Evolutionary conservation across 305 asterid genomes (phyloP).

Genomic region (Salvia sclarea): DNA sequence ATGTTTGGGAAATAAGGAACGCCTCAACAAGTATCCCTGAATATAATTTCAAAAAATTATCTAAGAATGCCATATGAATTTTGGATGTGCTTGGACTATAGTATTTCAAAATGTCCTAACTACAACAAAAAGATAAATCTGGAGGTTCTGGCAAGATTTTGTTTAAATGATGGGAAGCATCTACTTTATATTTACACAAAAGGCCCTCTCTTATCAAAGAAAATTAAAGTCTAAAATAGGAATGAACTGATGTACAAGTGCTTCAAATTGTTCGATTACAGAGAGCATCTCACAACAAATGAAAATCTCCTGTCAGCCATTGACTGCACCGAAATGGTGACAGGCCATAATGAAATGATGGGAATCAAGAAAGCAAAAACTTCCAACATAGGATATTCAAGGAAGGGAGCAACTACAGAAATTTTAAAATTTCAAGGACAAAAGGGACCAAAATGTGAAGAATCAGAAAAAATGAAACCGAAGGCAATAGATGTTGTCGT

Average conservation of each 20-base stretch:
- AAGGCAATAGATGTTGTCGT: background rate
- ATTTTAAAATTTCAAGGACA: background rate
- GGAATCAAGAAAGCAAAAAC: background rate
- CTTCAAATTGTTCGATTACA: background rate
- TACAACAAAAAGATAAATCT: background rate
- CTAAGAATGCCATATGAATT: background rate
- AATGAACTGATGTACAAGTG: background rate
- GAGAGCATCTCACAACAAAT: background rate
- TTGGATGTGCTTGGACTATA: background rate
- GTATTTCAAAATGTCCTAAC: conserved; percentile 1
- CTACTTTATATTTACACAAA: conserved; percentile 6
- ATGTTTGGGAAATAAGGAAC: background rate
- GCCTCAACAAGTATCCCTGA: background rate
- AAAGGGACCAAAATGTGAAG: background rate
- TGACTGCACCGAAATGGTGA: background rate
- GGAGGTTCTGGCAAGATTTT: background rate
- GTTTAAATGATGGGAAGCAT: background rate
- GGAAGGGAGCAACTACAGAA: background rate
- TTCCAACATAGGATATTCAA: background rate
- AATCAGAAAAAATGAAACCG: background rate
- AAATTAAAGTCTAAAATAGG: background rate
- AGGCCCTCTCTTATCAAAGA: background rate
- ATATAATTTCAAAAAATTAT: background rate
- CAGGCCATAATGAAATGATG: conserved; percentile 2
- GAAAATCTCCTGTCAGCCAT: background rate